phyloP scores from a whole-genome alignment of 176 grass and related monocot genomes.

The Aegilops bicornis region DNA sequence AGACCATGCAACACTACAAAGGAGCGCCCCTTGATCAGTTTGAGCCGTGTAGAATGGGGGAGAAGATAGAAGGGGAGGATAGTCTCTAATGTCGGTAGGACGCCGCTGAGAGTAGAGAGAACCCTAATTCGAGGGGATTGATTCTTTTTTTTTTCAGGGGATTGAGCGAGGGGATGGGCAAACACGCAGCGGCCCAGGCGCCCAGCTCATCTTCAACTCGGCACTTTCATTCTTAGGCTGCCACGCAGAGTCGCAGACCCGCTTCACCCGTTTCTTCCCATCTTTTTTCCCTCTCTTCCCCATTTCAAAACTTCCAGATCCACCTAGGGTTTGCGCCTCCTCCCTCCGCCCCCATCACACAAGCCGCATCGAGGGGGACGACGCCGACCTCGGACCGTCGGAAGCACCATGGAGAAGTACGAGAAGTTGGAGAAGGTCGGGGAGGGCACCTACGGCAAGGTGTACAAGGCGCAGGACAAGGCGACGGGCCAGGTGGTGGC shows the following conservation, averaged over 20 bases:
- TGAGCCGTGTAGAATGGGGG: too few species aligned
- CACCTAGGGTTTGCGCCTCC: conserved; percentile 10
- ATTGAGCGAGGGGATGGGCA: too few species aligned
- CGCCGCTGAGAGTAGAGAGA: too few species aligned
- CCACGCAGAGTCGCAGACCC: not conserved
- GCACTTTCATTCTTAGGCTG: not conserved
- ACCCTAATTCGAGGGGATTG: too few species aligned
- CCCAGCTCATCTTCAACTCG: not conserved
- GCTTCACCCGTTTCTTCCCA: not conserved
- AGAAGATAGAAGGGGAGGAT: too few species aligned
- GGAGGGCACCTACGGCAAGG: conserved; percentile 37
- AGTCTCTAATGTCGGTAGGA: too few species aligned
- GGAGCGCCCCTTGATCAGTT: too few species aligned
- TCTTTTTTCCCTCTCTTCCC: conserved; percentile 24
- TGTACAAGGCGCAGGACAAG: conserved; percentile 67
- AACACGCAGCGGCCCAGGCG: not conserved
- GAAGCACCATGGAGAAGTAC: conserved; percentile 73
- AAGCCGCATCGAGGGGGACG: not conserved
- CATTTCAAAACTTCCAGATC: conserved; percentile 29
- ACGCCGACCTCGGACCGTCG: not conserved
- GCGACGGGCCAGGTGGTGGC: conserved; percentile 51
- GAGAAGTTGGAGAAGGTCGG: conserved; percentile 98
- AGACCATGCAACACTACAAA: too few species aligned
- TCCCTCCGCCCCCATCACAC: not conserved
- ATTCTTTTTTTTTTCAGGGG: too few species aligned